Conservation (phyloP, 768 basidiomycete genomes). For the Rhizopogon salebrosus region DNA sequence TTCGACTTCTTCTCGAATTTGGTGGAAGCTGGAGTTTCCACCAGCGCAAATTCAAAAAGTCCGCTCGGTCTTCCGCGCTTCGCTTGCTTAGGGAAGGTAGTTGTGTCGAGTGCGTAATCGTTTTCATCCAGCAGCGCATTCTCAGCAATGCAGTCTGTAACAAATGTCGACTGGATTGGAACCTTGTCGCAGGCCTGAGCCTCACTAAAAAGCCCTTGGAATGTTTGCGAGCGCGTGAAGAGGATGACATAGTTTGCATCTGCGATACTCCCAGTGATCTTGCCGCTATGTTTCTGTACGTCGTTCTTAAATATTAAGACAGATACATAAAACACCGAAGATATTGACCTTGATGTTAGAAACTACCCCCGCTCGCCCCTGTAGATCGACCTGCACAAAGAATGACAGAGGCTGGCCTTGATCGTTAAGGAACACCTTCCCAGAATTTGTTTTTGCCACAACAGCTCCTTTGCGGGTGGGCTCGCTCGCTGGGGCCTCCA, state of each 20-base stretch:
- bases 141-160: constrained; percentile 45
- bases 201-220: constrained; percentile 40
- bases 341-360: constrained; percentile 54
- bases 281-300: constrained; percentile 61
- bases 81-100: constrained; percentile 15
- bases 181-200: constrained; percentile 31
- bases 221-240: constrained; percentile 45
- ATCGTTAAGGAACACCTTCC: constrained; percentile 38
- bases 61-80: constrained; percentile 19
- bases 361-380: constrained; percentile 45
- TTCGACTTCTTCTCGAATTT: constrained; percentile 6
- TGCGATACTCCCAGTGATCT: constrained; percentile 45
- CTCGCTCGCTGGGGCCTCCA: neutral
- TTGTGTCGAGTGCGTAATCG: constrained; percentile 38
- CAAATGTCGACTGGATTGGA: constrained; percentile 49
- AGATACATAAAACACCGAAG: neutral
- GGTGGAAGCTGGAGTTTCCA: constrained; percentile 4
- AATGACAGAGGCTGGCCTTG: constrained; percentile 45
- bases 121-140: constrained; percentile 38
- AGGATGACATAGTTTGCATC: constrained; percentile 61
- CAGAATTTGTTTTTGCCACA: constrained; percentile 14
- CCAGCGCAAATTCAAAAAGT: constrained; percentile 7
- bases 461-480: constrained; percentile 1
- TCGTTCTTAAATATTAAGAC: neutral
- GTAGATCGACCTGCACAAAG: constrained; percentile 65